Evolutionary conservation across 306 rosid species (phyloP).

Genomic region (Pachyrhizus erosus): DNA sequence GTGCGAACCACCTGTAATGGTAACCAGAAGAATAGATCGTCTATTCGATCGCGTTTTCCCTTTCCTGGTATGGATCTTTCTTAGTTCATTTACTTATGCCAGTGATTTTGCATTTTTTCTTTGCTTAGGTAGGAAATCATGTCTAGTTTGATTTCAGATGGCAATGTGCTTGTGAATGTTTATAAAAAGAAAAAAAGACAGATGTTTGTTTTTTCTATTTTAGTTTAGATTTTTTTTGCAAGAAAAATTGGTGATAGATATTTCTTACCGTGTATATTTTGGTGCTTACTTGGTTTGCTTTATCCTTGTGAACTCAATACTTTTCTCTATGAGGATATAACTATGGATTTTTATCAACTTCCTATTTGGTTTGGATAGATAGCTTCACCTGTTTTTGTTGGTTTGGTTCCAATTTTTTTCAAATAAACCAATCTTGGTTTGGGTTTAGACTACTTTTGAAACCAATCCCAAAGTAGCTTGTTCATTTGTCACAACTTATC

Average conservation of each 20-base stretch:
- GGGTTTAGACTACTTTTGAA: background rate
- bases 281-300: background rate
- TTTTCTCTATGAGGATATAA: background rate
- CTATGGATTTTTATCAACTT: background rate
- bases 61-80: conserved; percentile 64
- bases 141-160: background rate
- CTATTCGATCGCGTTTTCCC: conserved; percentile 71
- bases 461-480: background rate
- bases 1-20: conserved; percentile 59
- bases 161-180: background rate
- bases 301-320: background rate
- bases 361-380: background rate
- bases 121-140: background rate
- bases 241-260: background rate
- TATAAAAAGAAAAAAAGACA: background rate
- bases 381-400: background rate
- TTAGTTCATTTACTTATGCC: background rate
- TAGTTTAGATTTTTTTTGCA: conserved; percentile 2
- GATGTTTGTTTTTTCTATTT: background rate
- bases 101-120: conserved; percentile 9
- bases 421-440: background rate
- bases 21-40: conserved; percentile 79
- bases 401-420: background rate
- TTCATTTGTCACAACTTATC: background rate
- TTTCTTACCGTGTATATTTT: background rate